Conservation (phyloP, 345 rosid species). For the Euclidium syriacum region DNA sequence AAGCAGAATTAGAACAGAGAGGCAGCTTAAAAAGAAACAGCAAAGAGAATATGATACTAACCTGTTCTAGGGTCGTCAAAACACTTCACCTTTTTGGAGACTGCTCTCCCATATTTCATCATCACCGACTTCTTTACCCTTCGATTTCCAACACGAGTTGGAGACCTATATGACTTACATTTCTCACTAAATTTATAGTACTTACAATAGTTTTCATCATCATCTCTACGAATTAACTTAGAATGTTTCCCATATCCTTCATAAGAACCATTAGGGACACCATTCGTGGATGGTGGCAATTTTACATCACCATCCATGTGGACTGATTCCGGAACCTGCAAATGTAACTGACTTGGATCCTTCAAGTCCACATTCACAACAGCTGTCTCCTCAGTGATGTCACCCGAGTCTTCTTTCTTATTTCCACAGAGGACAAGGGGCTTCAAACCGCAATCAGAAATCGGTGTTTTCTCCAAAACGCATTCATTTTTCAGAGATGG, state of each 20-base stretch:
- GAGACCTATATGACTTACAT: conserved; percentile 53
- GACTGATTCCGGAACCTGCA: conserved; percentile 31
- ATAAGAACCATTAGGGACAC: conserved; percentile 37
- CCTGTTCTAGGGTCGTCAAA: conserved; percentile 57
- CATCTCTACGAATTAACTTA: conserved; percentile 68
- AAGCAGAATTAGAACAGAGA: conserved; percentile 11
- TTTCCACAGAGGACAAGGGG: conserved; percentile 19
- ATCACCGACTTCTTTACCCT: conserved; percentile 57
- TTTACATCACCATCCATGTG: conserved; percentile 36
- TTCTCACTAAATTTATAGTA: conserved; percentile 43
- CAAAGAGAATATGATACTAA: conserved; percentile 29
- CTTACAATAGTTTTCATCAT: conserved; percentile 63
- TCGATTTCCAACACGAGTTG: conserved; percentile 48
- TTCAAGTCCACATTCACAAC: conserved; percentile 34
- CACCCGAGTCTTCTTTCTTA: conserved; percentile 22
- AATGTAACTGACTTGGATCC: conserved; percentile 32
- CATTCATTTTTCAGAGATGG: conserved; percentile 31
- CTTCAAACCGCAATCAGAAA: conserved; percentile 33
- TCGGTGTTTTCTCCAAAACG: conserved; percentile 28
- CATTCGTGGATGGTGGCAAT: conserved; percentile 26
- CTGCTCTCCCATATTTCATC: conserved; percentile 60
- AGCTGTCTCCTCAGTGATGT: conserved; percentile 29
- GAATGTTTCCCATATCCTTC: conserved; percentile 41
- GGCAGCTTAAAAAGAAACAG: background rate
- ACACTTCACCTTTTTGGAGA: conserved; percentile 53